Conservation (phyloP, 2,329 filamentous ascomycete genomes). For the Aspergillus caelatus region DNA sequence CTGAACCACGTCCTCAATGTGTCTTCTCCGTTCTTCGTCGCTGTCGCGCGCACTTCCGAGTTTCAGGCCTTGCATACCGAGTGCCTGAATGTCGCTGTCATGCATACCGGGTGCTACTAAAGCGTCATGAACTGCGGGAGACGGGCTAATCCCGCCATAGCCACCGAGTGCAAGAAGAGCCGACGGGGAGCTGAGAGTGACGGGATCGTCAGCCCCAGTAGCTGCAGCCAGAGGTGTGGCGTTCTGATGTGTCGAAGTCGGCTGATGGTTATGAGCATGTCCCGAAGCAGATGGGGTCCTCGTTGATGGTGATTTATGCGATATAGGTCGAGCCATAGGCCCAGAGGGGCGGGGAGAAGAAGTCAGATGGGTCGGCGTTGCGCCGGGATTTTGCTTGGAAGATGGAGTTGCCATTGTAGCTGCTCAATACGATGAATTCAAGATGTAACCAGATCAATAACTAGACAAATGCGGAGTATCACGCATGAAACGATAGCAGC, state of each 20-base stretch:
- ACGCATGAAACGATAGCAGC: not conserved
- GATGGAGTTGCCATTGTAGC: conserved; percentile 48
- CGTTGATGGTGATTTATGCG: conserved; percentile 50
- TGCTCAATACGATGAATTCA: not conserved
- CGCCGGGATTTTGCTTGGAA: conserved; percentile 44
- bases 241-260: conserved; percentile 44
- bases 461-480: not conserved
- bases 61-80: conserved; percentile 43
- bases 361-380: conserved; percentile 48
- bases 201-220: conserved; percentile 43
- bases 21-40: conserved; percentile 44
- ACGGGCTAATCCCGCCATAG: conserved; percentile 45
- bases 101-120: conserved; percentile 40
- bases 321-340: conserved; percentile 42
- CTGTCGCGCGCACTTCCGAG: conserved; percentile 40
- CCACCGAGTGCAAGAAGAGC: conserved; percentile 48
- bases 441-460: not conserved
- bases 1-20: conserved; percentile 46
- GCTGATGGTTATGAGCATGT: conserved; percentile 37
- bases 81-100: conserved; percentile 42
- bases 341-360: conserved; percentile 48
- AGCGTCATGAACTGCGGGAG: conserved; percentile 40
- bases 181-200: conserved; percentile 49
- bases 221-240: conserved; percentile 46
- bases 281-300: conserved; percentile 47